phyloP scores from a whole-genome alignment of 2,329 filamentous ascomycete genomes.

The Arthrinium phaeospermum region DNA sequence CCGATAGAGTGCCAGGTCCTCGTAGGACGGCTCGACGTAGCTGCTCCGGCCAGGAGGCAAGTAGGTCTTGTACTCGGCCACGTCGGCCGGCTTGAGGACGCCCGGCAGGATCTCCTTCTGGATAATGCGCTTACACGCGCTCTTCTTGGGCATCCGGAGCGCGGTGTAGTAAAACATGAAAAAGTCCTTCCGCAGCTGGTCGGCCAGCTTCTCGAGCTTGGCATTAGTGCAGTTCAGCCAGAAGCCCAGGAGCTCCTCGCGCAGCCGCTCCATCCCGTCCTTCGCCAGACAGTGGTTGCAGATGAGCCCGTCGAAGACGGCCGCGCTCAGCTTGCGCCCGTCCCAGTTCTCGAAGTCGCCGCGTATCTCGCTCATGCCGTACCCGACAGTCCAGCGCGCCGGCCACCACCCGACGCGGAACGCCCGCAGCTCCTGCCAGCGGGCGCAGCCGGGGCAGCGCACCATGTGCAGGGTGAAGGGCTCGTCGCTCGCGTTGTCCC shows the following conservation, averaged over 20 bases:
- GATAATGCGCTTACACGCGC: neutral
- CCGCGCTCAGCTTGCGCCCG: neutral
- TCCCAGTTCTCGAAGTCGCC: slow-evolving; percentile 1
- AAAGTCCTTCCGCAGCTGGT: neutral
- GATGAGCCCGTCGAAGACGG: neutral
- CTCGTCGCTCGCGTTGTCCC: neutral
- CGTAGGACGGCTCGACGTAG: neutral
- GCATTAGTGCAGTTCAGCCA: neutral
- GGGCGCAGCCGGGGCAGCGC: neutral
- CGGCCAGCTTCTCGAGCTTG: neutral
- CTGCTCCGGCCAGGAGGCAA: neutral
- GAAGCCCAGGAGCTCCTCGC: neutral
- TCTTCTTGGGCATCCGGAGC: neutral
- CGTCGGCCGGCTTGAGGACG: neutral
- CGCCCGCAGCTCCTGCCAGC: slow-evolving; percentile 8
- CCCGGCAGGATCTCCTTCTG: neutral
- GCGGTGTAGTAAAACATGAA: neutral
- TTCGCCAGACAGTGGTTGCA: neutral
- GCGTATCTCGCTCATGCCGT: neutral
- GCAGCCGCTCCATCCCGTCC: neutral
- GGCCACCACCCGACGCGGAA: neutral
- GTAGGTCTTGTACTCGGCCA: neutral
- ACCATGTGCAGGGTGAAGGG: slow-evolving; percentile 13
- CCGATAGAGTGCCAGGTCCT: neutral
- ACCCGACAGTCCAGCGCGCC: neutral